These are phyloP conservation scores for Bipolaris gigantea DNA, from an alignment of 2,329 filamentous ascomycete species.

Conservation along the genomic window DNA sequence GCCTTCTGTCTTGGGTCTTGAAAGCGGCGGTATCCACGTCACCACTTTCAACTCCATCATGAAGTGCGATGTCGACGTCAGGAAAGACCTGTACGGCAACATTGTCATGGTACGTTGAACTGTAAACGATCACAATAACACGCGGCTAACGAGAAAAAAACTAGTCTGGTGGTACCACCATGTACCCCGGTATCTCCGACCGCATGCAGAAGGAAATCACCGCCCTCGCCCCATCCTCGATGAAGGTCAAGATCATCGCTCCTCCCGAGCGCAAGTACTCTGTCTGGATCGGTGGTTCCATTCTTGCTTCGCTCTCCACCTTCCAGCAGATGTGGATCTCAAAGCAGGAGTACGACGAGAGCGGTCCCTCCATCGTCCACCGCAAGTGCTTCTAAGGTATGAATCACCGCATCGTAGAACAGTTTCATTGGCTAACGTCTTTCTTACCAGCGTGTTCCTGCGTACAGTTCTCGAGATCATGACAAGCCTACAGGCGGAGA, in stretches of 20 bases:
- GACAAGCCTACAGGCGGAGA: slow-evolving; percentile 44
- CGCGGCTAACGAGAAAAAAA: slow-evolving; percentile 39
- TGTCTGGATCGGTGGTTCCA: slow-evolving; percentile 99
- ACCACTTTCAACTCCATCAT: slow-evolving; percentile 99
- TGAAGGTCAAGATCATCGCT: slow-evolving; percentile 99
- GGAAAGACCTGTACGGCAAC: slow-evolving; percentile 99
- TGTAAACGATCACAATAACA: slow-evolving; percentile 1
- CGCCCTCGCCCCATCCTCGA: slow-evolving; percentile 96
- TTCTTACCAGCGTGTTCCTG: slow-evolving; percentile 37
- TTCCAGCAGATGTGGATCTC: slow-evolving; percentile 99
- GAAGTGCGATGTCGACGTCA: slow-evolving; percentile 99
- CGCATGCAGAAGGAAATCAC: slow-evolving; percentile 99
- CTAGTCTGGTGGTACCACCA: slow-evolving; percentile 99
- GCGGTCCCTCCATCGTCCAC: slow-evolving; percentile 98
- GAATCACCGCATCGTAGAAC: slow-evolving; percentile 16
- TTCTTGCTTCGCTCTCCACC: slow-evolving; percentile 97
- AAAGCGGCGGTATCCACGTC: slow-evolving; percentile 98
- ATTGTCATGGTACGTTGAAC: slow-evolving; percentile 90
- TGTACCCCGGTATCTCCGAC: slow-evolving; percentile 99
- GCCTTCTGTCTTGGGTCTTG: slow-evolving; percentile 95
- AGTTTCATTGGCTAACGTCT: slow-evolving; percentile 26
- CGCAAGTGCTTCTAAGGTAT: slow-evolving; percentile 99
- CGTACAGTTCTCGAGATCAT: slow-evolving; percentile 40
- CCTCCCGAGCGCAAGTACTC: slow-evolving; percentile 99
- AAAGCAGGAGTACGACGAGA: slow-evolving; percentile 99